Base-by-base conservation (phyloP, 495 filamentous ascomycete genomes). In the Peziza echinospora region DNA sequence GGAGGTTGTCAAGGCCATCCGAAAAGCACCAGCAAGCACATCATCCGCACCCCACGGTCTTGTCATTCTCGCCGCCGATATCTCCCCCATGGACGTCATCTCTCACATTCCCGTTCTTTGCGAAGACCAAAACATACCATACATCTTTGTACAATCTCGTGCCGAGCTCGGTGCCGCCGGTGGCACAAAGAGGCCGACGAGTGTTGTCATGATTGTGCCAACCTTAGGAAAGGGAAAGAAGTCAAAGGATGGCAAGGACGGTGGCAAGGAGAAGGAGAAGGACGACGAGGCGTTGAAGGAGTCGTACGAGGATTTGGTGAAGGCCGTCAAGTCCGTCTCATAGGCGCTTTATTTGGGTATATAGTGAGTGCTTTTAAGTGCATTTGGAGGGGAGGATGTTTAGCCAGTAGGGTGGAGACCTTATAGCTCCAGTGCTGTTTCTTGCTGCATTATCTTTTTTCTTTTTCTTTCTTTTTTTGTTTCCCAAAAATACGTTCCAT, bases 51-150 rank as follows among this genome's bases (percentile, higher is more conserved):
- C 40, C 9, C 69, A 70, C 44, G 83, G 76, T 53, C 70, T 99
- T 53, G 82, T 91, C 53, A 68, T 99, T 61, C 78, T 99, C 46
- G 89, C 91, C 24, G 89, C 82, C 46, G 89, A 99, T 61, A 94
- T 96, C 70, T 89, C 80, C 21, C 89, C 89, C 49, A 82, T 85
- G 79, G 86, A 94, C 60, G 85, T 94, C 55, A 93, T 96, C 65
- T 86, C 82, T 43, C 89, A 96, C 65, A 80, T 99, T 53, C 89
- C 89, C 45, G 80, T 96, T 13, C 76, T 96, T 40, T 96, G 91
- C 71, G 89, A 99, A 65, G 85, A 94, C 65, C 85, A 93, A 69
- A 77, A 77, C 58, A 78, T 93, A 45, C 87, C 86, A 3, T 99
- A 96, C 65, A 68, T 96, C 53, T 99, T 83, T 64, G 78, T 96